A percentile compares a stretch with the other conserved stretches of the same genome.
Evolutionary conservation across 192 early-diverging fungal species (phyloP).

Genomic region (Pilaira anomala): DNA sequence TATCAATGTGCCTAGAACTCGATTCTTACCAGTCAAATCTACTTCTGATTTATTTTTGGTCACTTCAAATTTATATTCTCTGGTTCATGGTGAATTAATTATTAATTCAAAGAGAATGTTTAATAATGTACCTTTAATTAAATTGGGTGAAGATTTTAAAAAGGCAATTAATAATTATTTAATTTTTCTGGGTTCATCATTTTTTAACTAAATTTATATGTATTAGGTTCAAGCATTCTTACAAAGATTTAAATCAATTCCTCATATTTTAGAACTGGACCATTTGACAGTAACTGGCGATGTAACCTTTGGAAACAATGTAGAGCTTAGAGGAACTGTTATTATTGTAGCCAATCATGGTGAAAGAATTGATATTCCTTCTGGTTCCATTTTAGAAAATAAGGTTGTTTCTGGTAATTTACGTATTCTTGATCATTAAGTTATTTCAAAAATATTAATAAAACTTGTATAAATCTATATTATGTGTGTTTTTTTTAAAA

Average conservation of each 20-base stretch:
- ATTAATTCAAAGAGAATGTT: constrained; percentile 95
- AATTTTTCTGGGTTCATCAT: neutral
- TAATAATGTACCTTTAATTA: constrained; percentile 88
- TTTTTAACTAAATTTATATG: neutral
- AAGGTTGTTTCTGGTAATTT: constrained; percentile 98
- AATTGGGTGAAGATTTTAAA: constrained; percentile 98
- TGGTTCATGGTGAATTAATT: constrained; percentile 88
- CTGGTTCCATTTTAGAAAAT: constrained; percentile 91
- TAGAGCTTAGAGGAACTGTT: constrained; percentile 89
- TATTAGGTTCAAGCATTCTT: constrained; percentile 75
- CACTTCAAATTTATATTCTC: constrained; percentile 90
- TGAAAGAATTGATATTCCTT: constrained; percentile 95
- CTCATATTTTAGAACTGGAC: constrained; percentile 96
- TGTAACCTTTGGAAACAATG: constrained; percentile 94
- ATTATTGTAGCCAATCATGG: constrained; percentile 99
- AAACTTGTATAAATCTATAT: neutral
- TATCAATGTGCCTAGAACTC: constrained; percentile 95
- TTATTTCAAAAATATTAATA: neutral
- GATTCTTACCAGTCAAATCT: constrained; percentile 98
- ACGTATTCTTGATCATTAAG: constrained; percentile 77
- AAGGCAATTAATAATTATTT: constrained; percentile 57
- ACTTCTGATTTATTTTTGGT: constrained; percentile 97
- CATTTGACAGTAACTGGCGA: constrained; percentile 98
- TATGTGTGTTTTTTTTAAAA: neutral
- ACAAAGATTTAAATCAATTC: constrained; percentile 86